phyloP scores from a whole-genome alignment of 2,329 filamentous ascomycete species.

The Zopfia rhizophila region DNA sequence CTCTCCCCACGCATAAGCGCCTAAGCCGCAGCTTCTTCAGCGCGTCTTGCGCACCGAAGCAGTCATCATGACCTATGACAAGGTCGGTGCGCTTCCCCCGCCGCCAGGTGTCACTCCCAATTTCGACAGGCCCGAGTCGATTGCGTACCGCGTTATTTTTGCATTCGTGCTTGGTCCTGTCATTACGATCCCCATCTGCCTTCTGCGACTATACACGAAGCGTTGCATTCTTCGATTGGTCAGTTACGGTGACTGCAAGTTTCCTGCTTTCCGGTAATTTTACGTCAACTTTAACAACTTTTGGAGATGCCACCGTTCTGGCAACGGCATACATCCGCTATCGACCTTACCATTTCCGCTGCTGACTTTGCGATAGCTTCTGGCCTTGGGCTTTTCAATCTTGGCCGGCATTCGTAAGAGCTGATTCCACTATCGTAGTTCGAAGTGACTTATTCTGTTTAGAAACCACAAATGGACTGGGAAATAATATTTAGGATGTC shows the following conservation, averaged over 20 bases:
- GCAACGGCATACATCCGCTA: no score
- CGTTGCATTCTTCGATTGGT: constrained; percentile 23
- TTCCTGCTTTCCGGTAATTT: background rate
- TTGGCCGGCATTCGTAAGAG: constrained; percentile 21
- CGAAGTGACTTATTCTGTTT: constrained; percentile 1
- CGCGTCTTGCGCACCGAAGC: no score
- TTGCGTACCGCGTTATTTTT: constrained; percentile 27
- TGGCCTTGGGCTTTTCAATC: constrained; percentile 24
- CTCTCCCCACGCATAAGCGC: no score
- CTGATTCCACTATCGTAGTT: background rate
- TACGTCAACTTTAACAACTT: no score
- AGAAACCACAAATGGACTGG: constrained; percentile 30
- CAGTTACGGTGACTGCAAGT: constrained; percentile 26
- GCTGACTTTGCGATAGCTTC: constrained; percentile 12
- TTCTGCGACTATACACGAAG: constrained; percentile 26
- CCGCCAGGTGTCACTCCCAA: constrained; percentile 11
- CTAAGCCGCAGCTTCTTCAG: no score
- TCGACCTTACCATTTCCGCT: no score
- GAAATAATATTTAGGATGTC: constrained; percentile 26
- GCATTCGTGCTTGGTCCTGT: constrained; percentile 21
- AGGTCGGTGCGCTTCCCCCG: constrained; percentile 13
- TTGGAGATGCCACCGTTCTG: no score
- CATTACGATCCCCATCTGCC: constrained; percentile 22
- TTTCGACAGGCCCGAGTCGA: constrained; percentile 23
- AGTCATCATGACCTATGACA: no score